Percentiles rank a stretch among this genome's conserved stretches.
These are phyloP conservation scores for Cardiospermum halicacabum DNA, from an alignment of 345 rosid genomes.

Conservation along the genomic window DNA sequence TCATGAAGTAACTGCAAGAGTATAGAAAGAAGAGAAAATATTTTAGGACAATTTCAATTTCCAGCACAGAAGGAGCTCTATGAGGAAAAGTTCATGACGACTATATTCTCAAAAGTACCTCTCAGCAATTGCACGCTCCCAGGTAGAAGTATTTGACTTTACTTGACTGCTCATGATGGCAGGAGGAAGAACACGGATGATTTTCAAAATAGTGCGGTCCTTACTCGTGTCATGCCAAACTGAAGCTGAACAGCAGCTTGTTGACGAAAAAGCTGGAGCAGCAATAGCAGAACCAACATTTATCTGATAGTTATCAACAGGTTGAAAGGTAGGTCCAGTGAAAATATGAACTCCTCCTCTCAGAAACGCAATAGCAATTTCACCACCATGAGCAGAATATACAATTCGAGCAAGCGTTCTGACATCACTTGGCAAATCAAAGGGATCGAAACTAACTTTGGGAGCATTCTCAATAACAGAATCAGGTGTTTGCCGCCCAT, in stretches of 20 bases:
- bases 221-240: conserved; percentile 87
- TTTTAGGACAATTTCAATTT: not conserved
- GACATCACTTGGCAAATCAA: conserved; percentile 95
- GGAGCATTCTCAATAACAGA: conserved; percentile 51
- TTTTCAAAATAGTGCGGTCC: conserved; percentile 85
- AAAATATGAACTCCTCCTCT: conserved; percentile 96
- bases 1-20: not conserved
- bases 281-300: conserved; percentile 96
- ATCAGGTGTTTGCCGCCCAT: conserved; percentile 49
- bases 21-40: not conserved
- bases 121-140: conserved; percentile 99
- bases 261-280: conserved; percentile 96
- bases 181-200: conserved; percentile 96
- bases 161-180: conserved; percentile 73
- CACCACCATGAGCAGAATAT: conserved; percentile 99
- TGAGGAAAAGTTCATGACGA: not conserved
- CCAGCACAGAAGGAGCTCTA: not conserved
- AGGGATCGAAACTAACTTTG: conserved; percentile 88
- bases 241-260: conserved; percentile 98
- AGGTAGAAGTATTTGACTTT: conserved; percentile 72
- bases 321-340: conserved; percentile 88
- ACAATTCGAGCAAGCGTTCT: conserved; percentile 91
- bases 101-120: conserved; percentile 41
- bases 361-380: conserved; percentile 91
- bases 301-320: conserved; percentile 92